These are phyloP conservation scores for Cenchrus purpureus DNA, from an alignment of 176 grass and related monocot species.

Conservation along the genomic window DNA sequence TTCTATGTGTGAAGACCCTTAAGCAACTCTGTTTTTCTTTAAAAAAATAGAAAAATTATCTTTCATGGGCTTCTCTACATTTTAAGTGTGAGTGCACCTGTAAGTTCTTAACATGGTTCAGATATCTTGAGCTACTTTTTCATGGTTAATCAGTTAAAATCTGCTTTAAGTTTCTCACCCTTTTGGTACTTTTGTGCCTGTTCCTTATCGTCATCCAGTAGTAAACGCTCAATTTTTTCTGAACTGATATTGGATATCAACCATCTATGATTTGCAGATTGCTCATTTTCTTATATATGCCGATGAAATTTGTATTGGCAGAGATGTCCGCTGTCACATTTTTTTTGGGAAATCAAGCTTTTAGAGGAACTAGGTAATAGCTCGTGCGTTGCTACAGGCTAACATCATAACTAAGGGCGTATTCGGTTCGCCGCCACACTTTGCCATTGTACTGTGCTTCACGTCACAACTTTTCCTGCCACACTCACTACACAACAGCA, in stretches of 20 bases:
- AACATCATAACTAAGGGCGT: too few relatives aligned
- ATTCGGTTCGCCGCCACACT: too few relatives aligned
- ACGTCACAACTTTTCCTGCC: too few relatives aligned
- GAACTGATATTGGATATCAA: slow-evolving; percentile 20
- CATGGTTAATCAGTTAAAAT: slow-evolving; percentile 3
- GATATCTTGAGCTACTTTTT: neutral
- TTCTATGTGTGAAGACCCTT: slow-evolving; percentile 8
- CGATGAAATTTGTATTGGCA: slow-evolving; percentile 48
- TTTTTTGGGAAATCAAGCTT: slow-evolving; percentile 45
- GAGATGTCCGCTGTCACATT: slow-evolving; percentile 43
- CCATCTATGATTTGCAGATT: slow-evolving; percentile 50
- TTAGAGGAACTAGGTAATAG: slow-evolving; percentile 21
- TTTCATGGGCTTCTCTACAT: neutral
- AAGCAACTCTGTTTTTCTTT: slow-evolving; percentile 7
- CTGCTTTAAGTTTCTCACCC: neutral
- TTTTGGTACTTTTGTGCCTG: slow-evolving; percentile 11
- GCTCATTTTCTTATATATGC: slow-evolving; percentile 44
- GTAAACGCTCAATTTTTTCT: neutral
- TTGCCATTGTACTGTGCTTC: too few relatives aligned
- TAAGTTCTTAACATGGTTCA: neutral
- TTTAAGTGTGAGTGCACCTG: neutral
- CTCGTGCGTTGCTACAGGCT: too few relatives aligned
- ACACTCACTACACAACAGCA: too few relatives aligned
- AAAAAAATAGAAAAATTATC: neutral
- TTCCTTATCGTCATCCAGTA: slow-evolving; percentile 15